Percentiles rank a stretch among this genome's conserved stretches.
phyloP scores from a whole-genome alignment of 75 land plant species.

The Selaginella tamariscina region DNA sequence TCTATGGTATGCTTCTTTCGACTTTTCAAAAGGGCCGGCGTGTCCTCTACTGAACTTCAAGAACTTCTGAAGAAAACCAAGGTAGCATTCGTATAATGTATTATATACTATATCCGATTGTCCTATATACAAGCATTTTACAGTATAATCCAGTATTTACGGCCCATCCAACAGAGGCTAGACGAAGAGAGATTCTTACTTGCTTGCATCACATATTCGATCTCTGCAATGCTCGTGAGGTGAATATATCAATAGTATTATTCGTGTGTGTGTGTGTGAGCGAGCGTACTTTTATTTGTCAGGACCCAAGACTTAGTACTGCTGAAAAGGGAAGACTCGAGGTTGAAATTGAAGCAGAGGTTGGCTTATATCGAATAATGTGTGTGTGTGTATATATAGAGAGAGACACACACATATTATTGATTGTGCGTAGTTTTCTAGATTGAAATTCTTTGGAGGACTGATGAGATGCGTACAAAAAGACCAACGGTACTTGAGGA shows the following conservation, averaged over 20 bases:
- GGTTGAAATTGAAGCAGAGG: constrained; percentile 26
- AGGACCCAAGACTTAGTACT: constrained; percentile 25
- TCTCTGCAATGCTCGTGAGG: constrained; percentile 26
- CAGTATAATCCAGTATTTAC: constrained; percentile 29
- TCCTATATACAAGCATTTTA: neutral
- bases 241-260: constrained; percentile 1
- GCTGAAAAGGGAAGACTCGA: constrained; percentile 21
- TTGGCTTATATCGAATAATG: neutral
- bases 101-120: too few relatives aligned
- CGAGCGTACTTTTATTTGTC: too few relatives aligned
- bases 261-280: too few relatives aligned
- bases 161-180: constrained; percentile 24
- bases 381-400: neutral
- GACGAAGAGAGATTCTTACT: constrained; percentile 23
- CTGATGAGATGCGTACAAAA: constrained; percentile 23
- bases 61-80: constrained; percentile 16
- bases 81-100: constrained; percentile 17
- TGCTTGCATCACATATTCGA: constrained; percentile 22
- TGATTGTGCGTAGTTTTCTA: too few relatives aligned
- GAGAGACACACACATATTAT: too few relatives aligned
- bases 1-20: constrained; percentile 23
- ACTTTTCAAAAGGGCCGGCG: constrained; percentile 17
- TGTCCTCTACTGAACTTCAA: constrained; percentile 18
- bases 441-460: constrained; percentile 27
- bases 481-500: constrained; percentile 24